These are phyloP conservation scores for Zasmidium angulare DNA, from an alignment of 2,329 filamentous ascomycete genomes.

Conservation along the genomic window DNA sequence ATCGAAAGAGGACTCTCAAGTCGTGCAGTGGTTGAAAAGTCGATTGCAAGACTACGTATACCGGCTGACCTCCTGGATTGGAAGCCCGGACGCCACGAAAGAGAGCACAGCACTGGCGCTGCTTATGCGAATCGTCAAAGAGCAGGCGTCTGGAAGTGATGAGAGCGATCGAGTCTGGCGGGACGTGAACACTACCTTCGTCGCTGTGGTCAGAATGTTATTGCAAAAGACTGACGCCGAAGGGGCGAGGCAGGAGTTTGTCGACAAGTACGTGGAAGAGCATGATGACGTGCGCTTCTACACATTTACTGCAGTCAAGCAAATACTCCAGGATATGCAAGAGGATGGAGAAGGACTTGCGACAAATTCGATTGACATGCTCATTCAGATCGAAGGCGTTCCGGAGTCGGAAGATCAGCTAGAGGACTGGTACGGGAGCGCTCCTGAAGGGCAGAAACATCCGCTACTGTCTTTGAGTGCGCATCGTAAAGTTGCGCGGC, in stretches of 20 bases:
- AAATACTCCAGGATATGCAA: conserved; percentile 31
- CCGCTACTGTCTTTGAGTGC: conserved; percentile 63
- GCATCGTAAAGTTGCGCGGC: conserved; percentile 78
- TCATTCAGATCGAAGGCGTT: conserved; percentile 68
- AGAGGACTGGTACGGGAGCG: conserved; percentile 65
- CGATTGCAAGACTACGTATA: conserved; percentile 65
- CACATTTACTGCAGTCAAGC: conserved; percentile 74
- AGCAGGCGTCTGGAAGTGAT: conserved; percentile 60
- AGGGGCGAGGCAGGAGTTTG: conserved; percentile 68
- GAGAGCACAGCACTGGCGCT: conserved; percentile 71
- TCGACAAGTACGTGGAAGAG: conserved; percentile 73
- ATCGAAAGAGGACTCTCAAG: conserved; percentile 70
- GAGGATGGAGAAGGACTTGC: conserved; percentile 44
- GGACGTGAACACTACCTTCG: conserved; percentile 57
- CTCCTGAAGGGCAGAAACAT: conserved; percentile 67
- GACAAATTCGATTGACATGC: conserved; percentile 60
- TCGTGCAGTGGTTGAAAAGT: conserved; percentile 76
- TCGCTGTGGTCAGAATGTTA: conserved; percentile 62
- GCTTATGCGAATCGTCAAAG: conserved; percentile 80
- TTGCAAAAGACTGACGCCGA: conserved; percentile 59
- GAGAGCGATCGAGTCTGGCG: conserved; percentile 66
- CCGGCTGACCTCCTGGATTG: conserved; percentile 59
- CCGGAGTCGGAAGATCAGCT: conserved; percentile 67
- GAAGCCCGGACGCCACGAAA: conserved; percentile 59
- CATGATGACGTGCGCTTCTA: conserved; percentile 85